Evolutionary conservation across 257 asterid species (phyloP).

Genomic region (Lantana camara): DNA sequence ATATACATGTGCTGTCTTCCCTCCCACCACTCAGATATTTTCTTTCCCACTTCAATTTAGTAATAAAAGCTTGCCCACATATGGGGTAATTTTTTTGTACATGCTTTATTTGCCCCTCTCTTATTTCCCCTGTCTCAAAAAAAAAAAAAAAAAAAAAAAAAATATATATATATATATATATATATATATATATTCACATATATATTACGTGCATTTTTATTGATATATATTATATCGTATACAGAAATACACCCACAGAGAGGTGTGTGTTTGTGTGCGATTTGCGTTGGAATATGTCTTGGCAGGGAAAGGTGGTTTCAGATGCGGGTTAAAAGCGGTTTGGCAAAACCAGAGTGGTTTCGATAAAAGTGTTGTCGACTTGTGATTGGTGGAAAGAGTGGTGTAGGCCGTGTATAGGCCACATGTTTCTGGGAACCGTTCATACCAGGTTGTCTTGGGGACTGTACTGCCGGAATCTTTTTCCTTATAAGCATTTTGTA

Average conservation of each 20-base stretch:
- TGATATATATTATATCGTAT: no score
- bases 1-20: slow-evolving; percentile 33
- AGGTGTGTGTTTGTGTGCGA: not conserved
- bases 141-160: no score
- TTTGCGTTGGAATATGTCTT: slow-evolving; percentile 17
- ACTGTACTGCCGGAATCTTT: slow-evolving; percentile 1
- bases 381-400: slow-evolving; percentile 46
- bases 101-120: slow-evolving; percentile 8
- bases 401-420: not conserved
- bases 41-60: slow-evolving; percentile 15
- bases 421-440: slow-evolving; percentile 4
- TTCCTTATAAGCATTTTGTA: no score
- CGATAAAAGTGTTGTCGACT: slow-evolving; percentile 52
- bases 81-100: slow-evolving; percentile 24
- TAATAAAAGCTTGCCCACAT: not conserved
- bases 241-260: not conserved
- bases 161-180: no score
- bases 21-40: slow-evolving; percentile 38
- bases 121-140: not conserved
- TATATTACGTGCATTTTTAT: not conserved
- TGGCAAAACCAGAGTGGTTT: slow-evolving; percentile 53
- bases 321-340: slow-evolving; percentile 31
- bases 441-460: slow-evolving; percentile 6
- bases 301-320: not conserved
- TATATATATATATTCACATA: no score